A percentile compares a stretch with the other conserved stretches of the same genome.
phyloP scores from a whole-genome alignment of 441 rosid genomes.

The Populus hybrid region DNA sequence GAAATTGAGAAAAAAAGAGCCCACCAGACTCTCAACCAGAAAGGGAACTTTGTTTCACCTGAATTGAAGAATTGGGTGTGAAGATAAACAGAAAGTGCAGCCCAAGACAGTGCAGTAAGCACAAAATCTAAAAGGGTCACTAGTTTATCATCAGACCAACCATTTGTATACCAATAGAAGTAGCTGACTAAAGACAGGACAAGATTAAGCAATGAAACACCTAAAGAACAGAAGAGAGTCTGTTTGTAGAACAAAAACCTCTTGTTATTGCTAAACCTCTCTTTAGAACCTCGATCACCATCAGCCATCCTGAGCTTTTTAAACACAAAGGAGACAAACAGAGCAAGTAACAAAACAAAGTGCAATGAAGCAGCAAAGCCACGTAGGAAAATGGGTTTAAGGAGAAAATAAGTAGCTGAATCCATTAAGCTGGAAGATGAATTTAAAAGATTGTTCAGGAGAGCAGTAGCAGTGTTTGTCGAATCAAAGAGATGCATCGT shows the following conservation, averaged over 20 bases:
- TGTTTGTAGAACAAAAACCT: constrained; percentile 32
- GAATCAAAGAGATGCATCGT: constrained; percentile 17
- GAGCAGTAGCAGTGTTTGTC: too few relatives aligned
- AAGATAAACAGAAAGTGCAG: constrained; percentile 42
- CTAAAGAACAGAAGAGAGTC: constrained; percentile 46
- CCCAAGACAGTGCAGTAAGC: constrained; percentile 62
- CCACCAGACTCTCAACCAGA: constrained; percentile 74
- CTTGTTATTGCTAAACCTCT: constrained; percentile 17
- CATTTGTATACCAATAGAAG: constrained; percentile 53
- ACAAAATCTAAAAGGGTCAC: constrained; percentile 56
- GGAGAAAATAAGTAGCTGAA: constrained; percentile 36
- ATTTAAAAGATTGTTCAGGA: constrained; percentile 16
- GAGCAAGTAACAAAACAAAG: constrained; percentile 44
- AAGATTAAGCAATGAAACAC: constrained; percentile 48
- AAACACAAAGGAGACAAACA: constrained; percentile 41
- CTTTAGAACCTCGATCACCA: constrained; percentile 32
- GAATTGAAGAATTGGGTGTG: constrained; percentile 29
- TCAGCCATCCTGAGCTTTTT: constrained; percentile 27
- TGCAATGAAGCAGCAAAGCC: constrained; percentile 51
- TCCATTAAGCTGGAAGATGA: constrained; percentile 25
- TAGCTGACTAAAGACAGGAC: constrained; percentile 42
- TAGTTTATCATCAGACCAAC: constrained; percentile 45
- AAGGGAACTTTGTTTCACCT: constrained; percentile 35
- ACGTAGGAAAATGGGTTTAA: constrained; percentile 41
- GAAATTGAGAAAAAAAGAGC: constrained; percentile 51